Evolutionary conservation across 768 basidiomycete genomes (phyloP), one percentile per base, ranked within the genome.

Genomic region (Suillus alpinus): DNA sequence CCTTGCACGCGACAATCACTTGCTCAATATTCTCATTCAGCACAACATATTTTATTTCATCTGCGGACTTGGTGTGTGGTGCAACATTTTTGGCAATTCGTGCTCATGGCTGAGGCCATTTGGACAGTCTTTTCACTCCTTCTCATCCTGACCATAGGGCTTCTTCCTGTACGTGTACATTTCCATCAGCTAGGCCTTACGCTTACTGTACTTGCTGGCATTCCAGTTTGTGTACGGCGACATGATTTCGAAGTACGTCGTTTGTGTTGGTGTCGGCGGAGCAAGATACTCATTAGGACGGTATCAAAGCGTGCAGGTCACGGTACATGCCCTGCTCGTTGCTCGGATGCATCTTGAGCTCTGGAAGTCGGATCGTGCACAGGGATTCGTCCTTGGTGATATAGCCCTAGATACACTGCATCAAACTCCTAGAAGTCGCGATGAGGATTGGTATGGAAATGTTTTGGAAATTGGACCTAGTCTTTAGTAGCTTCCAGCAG

Each of bases 31-130:
- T 36, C 31, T 58, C n/a, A 13, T 58, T 26, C 57, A 56, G 34
- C 52, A 58, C 34, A 58, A 58, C 34, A 57, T 58, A 57, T 58
- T 58, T 10, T 58, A 58, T 18, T 58, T 58, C 31, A 20, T 29
- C 31, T 57, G 57, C 14, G 57, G 57, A 36, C n/a, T 58, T 4
- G 34, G 57, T 58, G 14, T 13, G 57, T 58, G 6, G 29, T 36
- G 29, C n/a, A 36, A 13, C 34, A 7, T 31, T 32, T 55, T 36
- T 26, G 40, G 6, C 4, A 18, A 12, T n/a, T n/a, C 47, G 7
- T 20, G 34, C 23, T 23, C 34, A 18, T 3, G 4, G 16, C 47
- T 58, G 46, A 31, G 34, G 6, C 4, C 2, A 10, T 58, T 37
- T 18, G 4, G 4, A 6, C 23, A 58, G 46, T 58, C 47, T 57